phyloP scores from a whole-genome alignment of 192 early-diverging fungal species.

The Radiomyces spectabilis region DNA sequence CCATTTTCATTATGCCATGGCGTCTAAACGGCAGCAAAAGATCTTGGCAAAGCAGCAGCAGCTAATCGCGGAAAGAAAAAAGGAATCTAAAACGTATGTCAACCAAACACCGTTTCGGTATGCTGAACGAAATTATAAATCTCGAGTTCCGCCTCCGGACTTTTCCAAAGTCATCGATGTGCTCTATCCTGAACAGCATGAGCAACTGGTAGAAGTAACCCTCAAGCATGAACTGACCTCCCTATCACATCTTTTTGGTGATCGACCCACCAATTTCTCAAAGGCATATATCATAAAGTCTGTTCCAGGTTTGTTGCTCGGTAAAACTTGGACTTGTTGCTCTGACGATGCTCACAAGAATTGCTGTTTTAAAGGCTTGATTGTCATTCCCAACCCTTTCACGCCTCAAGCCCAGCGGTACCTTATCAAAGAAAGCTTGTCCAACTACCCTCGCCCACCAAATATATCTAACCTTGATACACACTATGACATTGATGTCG shows the following conservation, averaged over 20 bases:
- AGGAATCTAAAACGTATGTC: conserved; percentile 1
- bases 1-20: too few species aligned
- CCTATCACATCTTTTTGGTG: too few species aligned
- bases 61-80: not conserved
- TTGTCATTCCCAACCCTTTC: conserved; percentile 75
- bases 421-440: conserved; percentile 65
- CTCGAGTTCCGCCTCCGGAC: conserved; percentile 39
- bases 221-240: too few species aligned
- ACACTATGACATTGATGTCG: conserved; percentile 62
- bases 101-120: conserved; percentile 57
- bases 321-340: too few species aligned
- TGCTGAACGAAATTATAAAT: conserved; percentile 50
- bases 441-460: conserved; percentile 68
- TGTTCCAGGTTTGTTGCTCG: too few species aligned
- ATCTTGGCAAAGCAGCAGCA: not conserved
- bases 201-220: not conserved
- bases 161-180: conserved; percentile 46
- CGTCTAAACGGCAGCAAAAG: too few species aligned
- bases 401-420: conserved; percentile 60
- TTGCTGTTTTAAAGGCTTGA: conserved; percentile 46
- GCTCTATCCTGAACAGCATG: conserved; percentile 8
- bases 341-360: not conserved
- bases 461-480: conserved; percentile 87
- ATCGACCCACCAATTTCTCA: too few species aligned
- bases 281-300: too few species aligned